Base-by-base conservation (phyloP, 441 rosid species). In the Eugenia klotzschiana region DNA sequence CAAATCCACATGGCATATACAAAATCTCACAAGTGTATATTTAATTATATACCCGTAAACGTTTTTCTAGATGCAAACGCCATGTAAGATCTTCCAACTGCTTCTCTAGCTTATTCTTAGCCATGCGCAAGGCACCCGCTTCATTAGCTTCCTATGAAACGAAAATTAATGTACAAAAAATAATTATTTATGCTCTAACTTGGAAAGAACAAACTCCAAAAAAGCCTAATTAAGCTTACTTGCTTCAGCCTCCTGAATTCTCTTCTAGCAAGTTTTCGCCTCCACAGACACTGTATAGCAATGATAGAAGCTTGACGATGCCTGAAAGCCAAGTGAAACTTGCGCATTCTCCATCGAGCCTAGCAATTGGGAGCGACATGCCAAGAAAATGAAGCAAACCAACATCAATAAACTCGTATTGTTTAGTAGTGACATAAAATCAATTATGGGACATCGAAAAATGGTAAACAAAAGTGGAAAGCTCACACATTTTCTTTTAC, bases 51-150 rank as follows among this genome's bases (percentile, higher is more conserved):
- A 97, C 99, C 92, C 98, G 92, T 88, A 97, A 83, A 90, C 97
- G 88, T 89, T 91, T 97, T 88, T 97, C 99, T 18, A 97, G 91
- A 83, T 94, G 95, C 86, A 97, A 87, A 84, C 99, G 91, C 98
- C 95, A 95, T 60, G 98, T 91, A 79, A 97, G 93, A 87, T 97
- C 99, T 85, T 97, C 99, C 82, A 97, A 86, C 86, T 93, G 96
- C 91, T 94, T 94, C 92, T 97, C 98, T 89, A 97, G 98, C 87
- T 97, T 95, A 91, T 80, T 92, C 92, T 97, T 97, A 55, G 98
- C 99, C 89, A 93, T 85, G 51, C 95, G 97, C 88, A 95, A 88
- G 51, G 98, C 98, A 87, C 99, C 98, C 16, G 98, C 82, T 91
- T 95, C 99, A 90, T 93, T 94, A 85, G 98, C 98, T 88, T 90